Evolutionary conservation across 495 filamentous ascomycete species (phyloP).

Genomic region (Hypoxylon lenormandii): DNA sequence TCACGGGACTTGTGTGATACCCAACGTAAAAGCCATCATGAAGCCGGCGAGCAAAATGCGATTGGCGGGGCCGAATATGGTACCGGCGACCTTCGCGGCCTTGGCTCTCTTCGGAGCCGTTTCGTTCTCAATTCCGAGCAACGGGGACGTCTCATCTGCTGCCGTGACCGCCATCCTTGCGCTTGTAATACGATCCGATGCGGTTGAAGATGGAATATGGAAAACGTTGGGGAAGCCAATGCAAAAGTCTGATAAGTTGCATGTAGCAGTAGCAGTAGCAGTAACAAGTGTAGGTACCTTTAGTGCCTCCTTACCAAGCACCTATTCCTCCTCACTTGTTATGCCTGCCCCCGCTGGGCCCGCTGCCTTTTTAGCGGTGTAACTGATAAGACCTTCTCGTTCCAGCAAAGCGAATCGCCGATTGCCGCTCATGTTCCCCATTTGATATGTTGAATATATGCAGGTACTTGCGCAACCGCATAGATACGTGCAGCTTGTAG

Average conservation of each 20-base stretch:
- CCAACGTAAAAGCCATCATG: slow-evolving; percentile 67
- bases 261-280: not conserved
- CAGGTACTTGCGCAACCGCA: too few relatives aligned
- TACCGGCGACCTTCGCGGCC: slow-evolving; percentile 12
- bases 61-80: slow-evolving; percentile 53
- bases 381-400: not conserved
- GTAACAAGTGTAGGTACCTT: too few relatives aligned
- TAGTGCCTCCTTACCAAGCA: too few relatives aligned
- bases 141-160: slow-evolving; percentile 46
- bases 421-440: not conserved
- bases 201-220: not conserved
- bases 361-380: not conserved
- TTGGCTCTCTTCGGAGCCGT: slow-evolving; percentile 18
- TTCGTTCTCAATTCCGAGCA: slow-evolving; percentile 40
- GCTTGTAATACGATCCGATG: not conserved
- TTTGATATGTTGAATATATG: too few relatives aligned
- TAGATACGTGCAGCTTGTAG: too few relatives aligned
- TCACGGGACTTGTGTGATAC: slow-evolving; percentile 70
- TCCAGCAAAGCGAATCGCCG: not conserved
- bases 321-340: too few relatives aligned
- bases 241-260: not conserved
- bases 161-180: slow-evolving; percentile 15
- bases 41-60: slow-evolving; percentile 65
- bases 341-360: not conserved
- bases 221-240: not conserved